A percentile compares a stretch with the other conserved stretches of the same genome.
Conservation (phyloP, 2,329 filamentous ascomycete species). For the Xylogone sp. region DNA sequence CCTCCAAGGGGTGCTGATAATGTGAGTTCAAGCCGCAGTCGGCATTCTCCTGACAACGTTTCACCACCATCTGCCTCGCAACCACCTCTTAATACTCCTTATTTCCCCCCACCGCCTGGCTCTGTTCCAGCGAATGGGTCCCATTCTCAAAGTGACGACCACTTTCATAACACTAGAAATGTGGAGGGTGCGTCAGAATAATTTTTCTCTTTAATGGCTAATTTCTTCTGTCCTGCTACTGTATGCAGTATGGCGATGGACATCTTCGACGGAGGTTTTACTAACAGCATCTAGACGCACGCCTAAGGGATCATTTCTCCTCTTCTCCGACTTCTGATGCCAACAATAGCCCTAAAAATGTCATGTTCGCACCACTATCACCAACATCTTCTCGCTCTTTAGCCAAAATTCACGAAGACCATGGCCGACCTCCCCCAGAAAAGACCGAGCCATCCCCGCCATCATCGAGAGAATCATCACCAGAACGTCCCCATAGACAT, state of each 20-base stretch:
- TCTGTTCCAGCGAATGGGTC: background rate
- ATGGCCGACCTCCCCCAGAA: background rate
- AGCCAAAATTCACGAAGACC: slow-evolving; percentile 9
- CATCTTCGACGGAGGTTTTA: slow-evolving; percentile 12
- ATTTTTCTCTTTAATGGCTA: slow-evolving; percentile 6
- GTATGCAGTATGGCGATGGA: background rate
- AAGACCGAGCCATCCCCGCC: background rate
- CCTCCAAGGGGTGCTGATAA: slow-evolving; percentile 23
- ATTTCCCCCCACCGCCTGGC: slow-evolving; percentile 23
- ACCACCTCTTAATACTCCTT: slow-evolving; percentile 12
- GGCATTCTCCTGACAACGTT: slow-evolving; percentile 7
- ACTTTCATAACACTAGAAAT: slow-evolving; percentile 11
- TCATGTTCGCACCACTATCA: slow-evolving; percentile 27
- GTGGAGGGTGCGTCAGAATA: slow-evolving; percentile 24
- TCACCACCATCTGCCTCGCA: slow-evolving; percentile 3
- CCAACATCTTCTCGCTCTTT: slow-evolving; percentile 21
- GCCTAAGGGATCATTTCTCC: too few species aligned
- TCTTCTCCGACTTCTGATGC: too few species aligned
- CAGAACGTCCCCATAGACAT: slow-evolving; percentile 9
- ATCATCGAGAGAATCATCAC: background rate
- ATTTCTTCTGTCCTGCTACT: background rate
- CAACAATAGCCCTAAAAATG: slow-evolving; percentile 6
- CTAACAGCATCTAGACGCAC: slow-evolving; percentile 1
- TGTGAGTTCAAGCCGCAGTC: slow-evolving; percentile 25
- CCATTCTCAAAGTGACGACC: slow-evolving; percentile 6